phyloP scores from a whole-genome alignment of 164 flowering plant species.

The Liriodendron chinense region DNA sequence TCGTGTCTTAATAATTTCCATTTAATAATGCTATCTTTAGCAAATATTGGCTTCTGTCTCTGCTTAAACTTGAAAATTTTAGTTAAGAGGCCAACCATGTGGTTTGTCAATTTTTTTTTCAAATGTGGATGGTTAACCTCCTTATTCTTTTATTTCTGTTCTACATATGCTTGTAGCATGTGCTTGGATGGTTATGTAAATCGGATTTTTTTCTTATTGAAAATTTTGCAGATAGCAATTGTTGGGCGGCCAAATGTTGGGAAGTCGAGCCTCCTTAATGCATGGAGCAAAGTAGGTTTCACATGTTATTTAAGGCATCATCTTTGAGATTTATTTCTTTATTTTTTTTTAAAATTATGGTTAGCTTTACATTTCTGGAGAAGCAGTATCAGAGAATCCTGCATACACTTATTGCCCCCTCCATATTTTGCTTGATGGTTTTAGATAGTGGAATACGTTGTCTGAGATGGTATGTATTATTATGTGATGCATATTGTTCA shows the following conservation, averaged over 20 bases:
- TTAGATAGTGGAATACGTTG: no score
- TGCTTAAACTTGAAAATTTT: no score
- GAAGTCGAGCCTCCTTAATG: conserved; percentile 96
- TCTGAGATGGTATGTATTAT: no score
- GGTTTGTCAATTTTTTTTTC: no score
- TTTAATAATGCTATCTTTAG: no score
- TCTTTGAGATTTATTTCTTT: neutral
- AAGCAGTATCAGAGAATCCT: neutral
- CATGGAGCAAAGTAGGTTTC: conserved; percentile 95
- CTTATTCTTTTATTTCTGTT: neutral
- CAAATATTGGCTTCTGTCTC: no score
- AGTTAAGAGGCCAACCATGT: neutral
- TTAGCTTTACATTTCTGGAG: neutral
- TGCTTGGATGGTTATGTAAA: neutral
- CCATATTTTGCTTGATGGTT: no score
- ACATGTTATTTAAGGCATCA: conserved; percentile 4
- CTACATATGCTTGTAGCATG: neutral
- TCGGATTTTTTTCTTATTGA: neutral
- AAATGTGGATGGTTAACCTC: no score
- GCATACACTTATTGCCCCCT: no score
- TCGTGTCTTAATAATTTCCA: no score
- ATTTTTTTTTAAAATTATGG: no score
- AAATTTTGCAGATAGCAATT: conserved; percentile 74
- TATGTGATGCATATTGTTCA: no score
- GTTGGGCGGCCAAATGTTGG: conserved; percentile 99